Evolutionary conservation across 78 protist genomes (phyloP), one percentile per base, ranked within the genome.

Genomic region (Acrasis kona): DNA sequence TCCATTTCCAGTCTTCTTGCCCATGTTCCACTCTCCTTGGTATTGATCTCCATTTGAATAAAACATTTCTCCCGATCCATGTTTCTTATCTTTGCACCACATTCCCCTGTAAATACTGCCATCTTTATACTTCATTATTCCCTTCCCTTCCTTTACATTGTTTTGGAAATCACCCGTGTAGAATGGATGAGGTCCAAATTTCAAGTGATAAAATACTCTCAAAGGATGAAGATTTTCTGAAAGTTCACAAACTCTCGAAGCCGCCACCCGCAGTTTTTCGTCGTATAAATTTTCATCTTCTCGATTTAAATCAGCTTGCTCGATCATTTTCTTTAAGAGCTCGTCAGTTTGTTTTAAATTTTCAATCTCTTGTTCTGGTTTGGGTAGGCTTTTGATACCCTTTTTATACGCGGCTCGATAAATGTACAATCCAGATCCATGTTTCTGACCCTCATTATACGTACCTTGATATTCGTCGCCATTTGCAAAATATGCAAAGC

Each of bases 381-480:
- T 74, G 31, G 50, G 72, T 2, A 40, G 27, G 8, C 34, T 29
- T 72, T 58, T 58, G n/a, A n/a, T n/a, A n/a, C n/a, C n/a, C n/a
- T n/a, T n/a, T n/a, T n/a, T n/a, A n/a, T n/a, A n/a, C n/a, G n/a
- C n/a, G n/a, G n/a, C n/a, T n/a, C n/a, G n/a, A 36, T 12, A 10
- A 9, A 4, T 68, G 65, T 58, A 76, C 10, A 3, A 29, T 12
- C 80, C 80, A 5, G 38, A 34, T 6, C 89, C 89, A 39, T 75
- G 74, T 10, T 64, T 31, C 40, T 76, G 57, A 9, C 82, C 82
- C 3, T 70, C 83, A 68, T 65, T 12, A 77, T 30, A 85, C n/a
- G 75, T 70, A 10, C 89, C 89, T 27, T 85, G 86, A 37, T 79
- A 85, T 39, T 77, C 35, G 36, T 72, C 75, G 10, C 84, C 89